Evolutionary conservation across 1,284 basidiomycete genomes (phyloP).

Genomic region (Boletus semigastroideus): DNA sequence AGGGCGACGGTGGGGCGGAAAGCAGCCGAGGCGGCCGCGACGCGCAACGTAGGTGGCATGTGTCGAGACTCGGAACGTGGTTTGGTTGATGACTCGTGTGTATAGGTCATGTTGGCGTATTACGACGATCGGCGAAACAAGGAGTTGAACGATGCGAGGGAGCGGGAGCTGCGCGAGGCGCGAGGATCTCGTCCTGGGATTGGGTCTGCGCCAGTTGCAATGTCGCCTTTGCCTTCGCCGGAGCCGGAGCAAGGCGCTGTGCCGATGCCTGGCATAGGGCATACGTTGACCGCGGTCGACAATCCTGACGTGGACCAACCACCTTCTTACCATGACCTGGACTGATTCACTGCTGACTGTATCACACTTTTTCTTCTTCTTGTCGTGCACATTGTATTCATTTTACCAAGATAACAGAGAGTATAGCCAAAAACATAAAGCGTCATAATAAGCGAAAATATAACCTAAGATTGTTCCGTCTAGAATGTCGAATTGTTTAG

Average conservation of each 20-base stretch:
- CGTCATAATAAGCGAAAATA: slow-evolving; percentile 25
- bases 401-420: slow-evolving; percentile 1
- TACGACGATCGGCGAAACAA: slow-evolving; percentile 70
- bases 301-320: slow-evolving; percentile 17
- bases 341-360: not conserved
- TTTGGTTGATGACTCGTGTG: not conserved
- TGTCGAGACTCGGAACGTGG: not conserved
- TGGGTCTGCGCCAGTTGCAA: not conserved
- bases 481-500: too few species aligned
- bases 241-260: not conserved
- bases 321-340: slow-evolving; percentile 25
- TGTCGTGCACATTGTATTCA: slow-evolving; percentile 8
- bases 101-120: slow-evolving; percentile 68
- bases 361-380: not conserved
- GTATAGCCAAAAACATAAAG: not conserved
- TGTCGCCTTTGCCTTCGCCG: not conserved
- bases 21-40: slow-evolving; percentile 49
- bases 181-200: slow-evolving; percentile 1
- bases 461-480: slow-evolving; percentile 20
- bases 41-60: slow-evolving; percentile 46
- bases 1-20: slow-evolving; percentile 54
- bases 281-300: slow-evolving; percentile 16
- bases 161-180: slow-evolving; percentile 50
- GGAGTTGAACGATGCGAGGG: slow-evolving; percentile 52
- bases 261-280: slow-evolving; percentile 25